Base-by-base conservation (phyloP, 805 yeast genomes). In the Nematodospora valgi region DNA sequence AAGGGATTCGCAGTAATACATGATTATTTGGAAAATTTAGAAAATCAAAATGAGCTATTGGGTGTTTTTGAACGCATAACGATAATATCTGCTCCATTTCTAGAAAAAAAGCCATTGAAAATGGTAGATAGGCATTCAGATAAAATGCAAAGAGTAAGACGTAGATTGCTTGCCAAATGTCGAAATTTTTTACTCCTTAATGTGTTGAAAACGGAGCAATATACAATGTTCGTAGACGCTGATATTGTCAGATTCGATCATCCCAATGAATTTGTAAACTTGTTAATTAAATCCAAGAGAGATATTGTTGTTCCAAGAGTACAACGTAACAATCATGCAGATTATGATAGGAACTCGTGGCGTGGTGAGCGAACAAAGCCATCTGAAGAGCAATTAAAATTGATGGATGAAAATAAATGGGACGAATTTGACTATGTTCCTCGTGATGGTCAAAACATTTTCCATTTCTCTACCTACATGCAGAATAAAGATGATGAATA, bases 261-360 rank as follows among this genome's bases (percentile, higher is more conserved):
- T 23, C 36, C 46, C 5, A 54, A 55, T 24, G 47, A 58, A 49
- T 28, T 50, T 13, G 29, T 59, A 4, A 20, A 35, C 10, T 46
- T 48, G 20, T 63, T 64, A 36, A 44, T 64, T 11, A 36, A 41
- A 3, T 49, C 65, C 4, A 45, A 38, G 3, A 47, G 49, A 21
- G 70, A 64, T 37, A 61, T 66, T 10, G 45, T 61, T 5, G 70
- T 64, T 6, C 71, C 71, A 3, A 39, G 70, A 22, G 46, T 65
- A 5, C 40, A 46, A 14, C 46, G 48, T 21, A 59, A 56, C 3
- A 52, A 45, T 1, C 33, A 38, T 20, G 27, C 23, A 7, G 72
- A 66, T 38, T 65, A 64, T 39, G 72, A 66, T 42, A 53, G 43
- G 32, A 65, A 65, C 43, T 54, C 69, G 0, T 65, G 72, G 72